Conservation (phyloP, 768 basidiomycete species). For the Termitomyces sp. region DNA sequence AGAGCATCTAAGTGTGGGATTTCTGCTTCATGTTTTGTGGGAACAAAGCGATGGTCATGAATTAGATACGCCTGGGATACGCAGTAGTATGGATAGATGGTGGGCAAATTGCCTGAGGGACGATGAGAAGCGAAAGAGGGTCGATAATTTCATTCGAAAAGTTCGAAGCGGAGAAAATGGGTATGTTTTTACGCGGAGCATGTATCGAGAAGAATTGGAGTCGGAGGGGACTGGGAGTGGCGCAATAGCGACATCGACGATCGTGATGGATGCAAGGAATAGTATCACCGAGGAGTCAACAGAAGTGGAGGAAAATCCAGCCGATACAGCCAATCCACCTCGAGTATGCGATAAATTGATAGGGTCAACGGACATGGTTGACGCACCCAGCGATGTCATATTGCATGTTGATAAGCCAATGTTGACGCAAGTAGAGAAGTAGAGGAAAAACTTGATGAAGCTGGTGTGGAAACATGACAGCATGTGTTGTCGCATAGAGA, state of each 20-base stretch:
- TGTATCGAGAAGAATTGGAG: constrained; percentile 37
- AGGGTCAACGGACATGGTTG: neutral
- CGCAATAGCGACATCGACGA: neutral
- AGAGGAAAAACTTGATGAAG: neutral
- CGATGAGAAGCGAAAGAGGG: constrained; percentile 50
- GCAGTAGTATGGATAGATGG: constrained; percentile 69
- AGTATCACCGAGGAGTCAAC: too few relatives aligned
- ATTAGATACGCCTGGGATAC: constrained; percentile 42
- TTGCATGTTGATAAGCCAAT: neutral
- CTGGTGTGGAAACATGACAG: neutral
- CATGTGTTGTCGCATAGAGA: neutral
- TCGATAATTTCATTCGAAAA: constrained; percentile 41
- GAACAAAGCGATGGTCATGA: constrained; percentile 59
- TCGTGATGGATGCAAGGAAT: neutral
- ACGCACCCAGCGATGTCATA: neutral
- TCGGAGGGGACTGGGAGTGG: constrained; percentile 20
- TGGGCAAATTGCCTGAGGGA: constrained; percentile 72
- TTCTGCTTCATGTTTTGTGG: constrained; percentile 61
- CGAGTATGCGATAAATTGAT: constrained; percentile 13
- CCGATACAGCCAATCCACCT: neutral
- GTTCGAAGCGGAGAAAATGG: constrained; percentile 37
- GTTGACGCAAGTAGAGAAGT: neutral
- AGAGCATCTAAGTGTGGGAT: constrained; percentile 58
- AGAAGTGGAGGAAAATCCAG: neutral
- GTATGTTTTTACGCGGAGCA: constrained; percentile 49